Conservation (phyloP, 257 asterid genomes). For the Vinca minor region DNA sequence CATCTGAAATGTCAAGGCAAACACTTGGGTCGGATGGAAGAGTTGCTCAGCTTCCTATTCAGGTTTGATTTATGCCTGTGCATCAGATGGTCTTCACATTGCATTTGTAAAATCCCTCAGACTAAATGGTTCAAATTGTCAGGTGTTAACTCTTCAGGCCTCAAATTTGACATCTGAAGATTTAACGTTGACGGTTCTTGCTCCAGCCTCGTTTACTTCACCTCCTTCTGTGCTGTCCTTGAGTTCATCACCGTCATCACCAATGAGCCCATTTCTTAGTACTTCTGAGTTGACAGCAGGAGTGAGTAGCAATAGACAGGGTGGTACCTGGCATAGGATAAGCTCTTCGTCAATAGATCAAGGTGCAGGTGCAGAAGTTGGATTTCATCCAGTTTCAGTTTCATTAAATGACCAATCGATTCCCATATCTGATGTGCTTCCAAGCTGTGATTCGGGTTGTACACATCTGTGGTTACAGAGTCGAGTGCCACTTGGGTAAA, state of each 20-base stretch:
- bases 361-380: conserved; percentile 34
- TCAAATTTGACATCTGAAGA: conserved; percentile 81
- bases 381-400: conserved; percentile 31
- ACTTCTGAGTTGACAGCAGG: conserved; percentile 37
- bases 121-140: conserved; percentile 31
- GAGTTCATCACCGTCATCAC: conserved; percentile 57
- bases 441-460: conserved; percentile 71
- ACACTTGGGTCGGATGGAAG: conserved; percentile 59
- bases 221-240: conserved; percentile 84
- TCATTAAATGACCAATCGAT: conserved; percentile 28
- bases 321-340: conserved; percentile 23
- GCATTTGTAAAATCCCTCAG: conserved; percentile 17
- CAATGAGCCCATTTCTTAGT: conserved; percentile 41
- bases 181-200: conserved; percentile 88
- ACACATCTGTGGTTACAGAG: conserved; percentile 98
- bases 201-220: conserved; percentile 91
- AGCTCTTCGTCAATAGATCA: conserved; percentile 27
- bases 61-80: conserved; percentile 46
- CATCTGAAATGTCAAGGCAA: conserved; percentile 83
- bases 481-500: conserved; percentile 93
- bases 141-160: conserved; percentile 96
- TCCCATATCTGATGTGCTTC: conserved; percentile 50
- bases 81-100: conserved; percentile 8
- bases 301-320: conserved; percentile 32
- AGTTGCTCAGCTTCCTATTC: conserved; percentile 68